Evolutionary conservation across 129 eudicot species (phyloP).

Genomic region (Calendula officinalis): DNA sequence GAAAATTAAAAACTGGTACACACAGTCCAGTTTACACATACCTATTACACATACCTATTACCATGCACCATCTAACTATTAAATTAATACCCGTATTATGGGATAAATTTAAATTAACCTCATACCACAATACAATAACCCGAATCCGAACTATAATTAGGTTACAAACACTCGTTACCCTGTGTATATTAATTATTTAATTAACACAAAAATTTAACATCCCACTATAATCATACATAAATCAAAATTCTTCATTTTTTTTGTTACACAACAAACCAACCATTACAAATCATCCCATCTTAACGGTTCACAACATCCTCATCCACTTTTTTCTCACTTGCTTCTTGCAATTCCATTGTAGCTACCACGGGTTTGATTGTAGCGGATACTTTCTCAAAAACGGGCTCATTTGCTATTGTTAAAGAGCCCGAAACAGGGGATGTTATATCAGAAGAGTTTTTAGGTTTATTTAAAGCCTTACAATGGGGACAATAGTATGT

Average conservation of each 20-base stretch:
- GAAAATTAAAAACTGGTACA: no score
- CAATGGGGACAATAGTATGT: constrained; percentile 96
- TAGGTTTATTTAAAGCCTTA: constrained; percentile 74
- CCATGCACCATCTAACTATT: no score
- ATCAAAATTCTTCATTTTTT: constrained; percentile 34
- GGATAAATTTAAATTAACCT: no score
- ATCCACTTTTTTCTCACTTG: constrained; percentile 29
- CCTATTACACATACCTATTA: no score
- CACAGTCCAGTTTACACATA: no score
- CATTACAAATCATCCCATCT: constrained; percentile 19
- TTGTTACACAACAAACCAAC: constrained; percentile 37
- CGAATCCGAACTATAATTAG: no score
- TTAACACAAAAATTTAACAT: constrained; percentile 4
- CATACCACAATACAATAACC: no score
- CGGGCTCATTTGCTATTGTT: constrained; percentile 18
- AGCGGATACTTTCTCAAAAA: constrained; percentile 28
- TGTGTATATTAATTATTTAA: constrained; percentile 11
- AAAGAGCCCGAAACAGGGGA: constrained; percentile 37
- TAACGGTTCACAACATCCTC: constrained; percentile 18
- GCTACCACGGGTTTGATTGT: constrained; percentile 37
- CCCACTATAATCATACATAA: constrained; percentile 31
- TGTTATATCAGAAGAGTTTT: constrained; percentile 36
- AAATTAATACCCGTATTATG: no score
- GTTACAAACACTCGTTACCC: neutral
- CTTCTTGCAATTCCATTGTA: constrained; percentile 38